phyloP scores from a whole-genome alignment of 1,284 basidiomycete species.

The Trichosporon coremiiforme region DNA sequence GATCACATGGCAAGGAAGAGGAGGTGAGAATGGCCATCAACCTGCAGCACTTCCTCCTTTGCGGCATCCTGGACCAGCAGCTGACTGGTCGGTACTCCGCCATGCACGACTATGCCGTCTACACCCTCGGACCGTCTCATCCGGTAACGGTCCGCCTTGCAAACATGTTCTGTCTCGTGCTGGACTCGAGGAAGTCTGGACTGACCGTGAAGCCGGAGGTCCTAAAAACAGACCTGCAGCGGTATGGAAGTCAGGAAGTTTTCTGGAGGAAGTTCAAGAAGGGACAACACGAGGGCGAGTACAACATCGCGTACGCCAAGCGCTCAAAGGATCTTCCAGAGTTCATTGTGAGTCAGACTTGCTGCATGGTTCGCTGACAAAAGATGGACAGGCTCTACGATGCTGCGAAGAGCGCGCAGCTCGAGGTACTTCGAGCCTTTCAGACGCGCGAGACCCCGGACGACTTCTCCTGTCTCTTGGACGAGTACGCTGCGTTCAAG shows the following conservation, averaged over 20 bases:
- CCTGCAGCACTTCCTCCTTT: constrained; percentile 42
- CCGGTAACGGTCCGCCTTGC: constrained; percentile 41
- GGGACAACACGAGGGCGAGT: constrained; percentile 26
- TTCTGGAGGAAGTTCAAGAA: constrained; percentile 44
- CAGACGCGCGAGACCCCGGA: not conserved
- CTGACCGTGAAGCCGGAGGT: constrained; percentile 35
- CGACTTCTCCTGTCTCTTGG: not conserved
- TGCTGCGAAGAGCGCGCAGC: constrained; percentile 23
- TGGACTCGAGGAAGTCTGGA: constrained; percentile 49
- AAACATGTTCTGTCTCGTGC: constrained; percentile 45
- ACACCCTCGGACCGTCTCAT: constrained; percentile 40
- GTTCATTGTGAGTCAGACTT: constrained; percentile 40
- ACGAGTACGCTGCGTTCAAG: not conserved
- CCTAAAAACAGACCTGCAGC: constrained; percentile 27
- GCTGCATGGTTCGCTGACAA: constrained; percentile 9
- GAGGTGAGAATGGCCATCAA: constrained; percentile 33
- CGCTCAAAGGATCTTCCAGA: constrained; percentile 26
- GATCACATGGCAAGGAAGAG: constrained; percentile 17
- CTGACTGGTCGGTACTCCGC: constrained; percentile 35
- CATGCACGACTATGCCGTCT: constrained; percentile 45
- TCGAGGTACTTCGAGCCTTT: constrained; percentile 34
- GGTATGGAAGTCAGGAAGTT: constrained; percentile 30
- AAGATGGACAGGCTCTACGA: constrained; percentile 43
- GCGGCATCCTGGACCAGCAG: constrained; percentile 33
- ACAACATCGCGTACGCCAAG: constrained; percentile 18